Evolutionary conservation across 225 moss, liverwort and hornwort genomes (phyloP), one percentile per base, ranked within the genome.

Genomic region (Lunularia cruciata): DNA sequence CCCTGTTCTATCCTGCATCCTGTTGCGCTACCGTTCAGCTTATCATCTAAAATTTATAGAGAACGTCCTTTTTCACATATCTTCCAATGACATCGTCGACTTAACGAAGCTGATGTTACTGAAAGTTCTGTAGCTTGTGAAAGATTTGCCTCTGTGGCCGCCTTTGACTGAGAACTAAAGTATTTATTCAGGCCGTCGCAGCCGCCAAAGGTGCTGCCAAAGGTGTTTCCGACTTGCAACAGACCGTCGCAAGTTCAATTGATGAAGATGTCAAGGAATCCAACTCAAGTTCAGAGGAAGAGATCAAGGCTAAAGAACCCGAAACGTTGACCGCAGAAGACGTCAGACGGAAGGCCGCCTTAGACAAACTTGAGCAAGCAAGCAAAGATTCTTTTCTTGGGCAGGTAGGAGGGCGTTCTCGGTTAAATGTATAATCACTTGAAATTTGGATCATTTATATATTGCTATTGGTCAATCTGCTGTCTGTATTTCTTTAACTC

Each of bases 311-410:
- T 72, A 70, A 85, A 13, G 83, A 83, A 74, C 70, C 57, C 60
- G 72, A 77, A 42, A 62, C 79, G 35, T 68, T 84, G 81, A 87
- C 82, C 5, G 68, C 75, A 66, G 93, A 83, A 83, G 88, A 89
- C 61, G 67, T 72, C 68, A 75, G 86, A 68, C 89, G 96, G 54
- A 89, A 73, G 72, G 73, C 83, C 61, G 86, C 96, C 52, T 76
- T 98, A 53, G 84, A 84, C 10, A 98, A 76, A 73, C 79, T 98
- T 56, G 93, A 98, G 79, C 81, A 81, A 64, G 96, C 96, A 46
- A 89, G 96, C 73, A 78, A 98, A 72, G 93, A 98, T 52, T 91
- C 93, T 60, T 70, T 87, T 64, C 78, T 98, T 39, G 96, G 96
- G 40, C 96, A 98, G 92, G 94, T 95, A 39, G 54, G 71, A 33